A percentile compares a stretch with the other conserved stretches of the same genome.
phyloP scores from a whole-genome alignment of 768 basidiomycete genomes.

The Lactarius hatsudake region DNA sequence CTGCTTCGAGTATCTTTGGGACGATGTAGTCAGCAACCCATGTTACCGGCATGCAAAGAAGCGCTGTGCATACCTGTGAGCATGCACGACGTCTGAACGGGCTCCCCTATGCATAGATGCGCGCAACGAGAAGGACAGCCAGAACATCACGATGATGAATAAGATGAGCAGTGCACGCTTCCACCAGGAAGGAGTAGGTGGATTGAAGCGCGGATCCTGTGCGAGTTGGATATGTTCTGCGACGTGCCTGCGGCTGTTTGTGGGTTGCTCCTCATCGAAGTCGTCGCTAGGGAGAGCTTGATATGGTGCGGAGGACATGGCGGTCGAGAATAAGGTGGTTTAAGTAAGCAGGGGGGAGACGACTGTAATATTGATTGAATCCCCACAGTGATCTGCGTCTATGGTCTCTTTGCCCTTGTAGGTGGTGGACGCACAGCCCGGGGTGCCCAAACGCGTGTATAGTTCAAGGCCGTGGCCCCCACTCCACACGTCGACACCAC shows the following conservation, averaged over 20 bases:
- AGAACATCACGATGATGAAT: constrained; percentile 42
- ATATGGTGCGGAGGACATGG: constrained; percentile 24
- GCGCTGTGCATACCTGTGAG: constrained; percentile 50
- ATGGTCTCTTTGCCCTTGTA: neutral
- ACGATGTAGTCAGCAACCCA: neutral
- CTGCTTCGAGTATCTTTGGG: constrained; percentile 73
- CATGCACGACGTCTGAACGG: constrained; percentile 53
- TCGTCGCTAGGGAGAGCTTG: constrained; percentile 26
- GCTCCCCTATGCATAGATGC: constrained; percentile 10
- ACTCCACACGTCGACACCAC: neutral
- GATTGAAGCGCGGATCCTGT: constrained; percentile 47
- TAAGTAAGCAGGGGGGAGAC: constrained; percentile 7
- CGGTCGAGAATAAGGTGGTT: neutral
- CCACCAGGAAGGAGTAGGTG: constrained; percentile 49
- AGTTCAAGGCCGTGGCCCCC: neutral
- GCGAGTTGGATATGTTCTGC: constrained; percentile 19
- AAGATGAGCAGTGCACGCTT: constrained; percentile 48
- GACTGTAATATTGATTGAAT: too few relatives aligned
- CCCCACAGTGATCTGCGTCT: neutral
- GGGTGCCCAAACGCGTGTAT: neutral
- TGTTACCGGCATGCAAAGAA: neutral
- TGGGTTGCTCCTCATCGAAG: constrained; percentile 4
- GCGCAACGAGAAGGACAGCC: constrained; percentile 37
- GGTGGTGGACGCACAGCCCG: neutral
- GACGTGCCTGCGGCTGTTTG: constrained; percentile 1